Percentiles rank a stretch among this genome's conserved stretches.
These are phyloP conservation scores for Chaetomium olivaceum DNA, from an alignment of 2,329 filamentous ascomycete species.

Conservation along the genomic window DNA sequence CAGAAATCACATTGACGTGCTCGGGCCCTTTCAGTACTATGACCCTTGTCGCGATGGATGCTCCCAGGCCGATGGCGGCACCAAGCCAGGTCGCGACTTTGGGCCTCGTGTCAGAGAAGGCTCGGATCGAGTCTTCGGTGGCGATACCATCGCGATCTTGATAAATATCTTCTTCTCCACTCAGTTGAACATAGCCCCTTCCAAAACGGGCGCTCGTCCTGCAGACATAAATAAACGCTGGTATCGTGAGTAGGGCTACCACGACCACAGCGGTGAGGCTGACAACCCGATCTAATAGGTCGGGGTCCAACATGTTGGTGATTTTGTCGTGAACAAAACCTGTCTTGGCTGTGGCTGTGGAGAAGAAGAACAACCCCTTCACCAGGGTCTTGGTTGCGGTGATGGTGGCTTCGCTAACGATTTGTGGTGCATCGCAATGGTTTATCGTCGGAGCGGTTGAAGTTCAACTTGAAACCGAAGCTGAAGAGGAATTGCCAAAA, in stretches of 20 bases:
- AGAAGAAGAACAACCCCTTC: slow-evolving; percentile 10
- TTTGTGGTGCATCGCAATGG: slow-evolving; percentile 17
- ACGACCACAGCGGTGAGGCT: slow-evolving; percentile 13
- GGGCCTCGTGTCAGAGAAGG: slow-evolving; percentile 36
- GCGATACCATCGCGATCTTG: slow-evolving; percentile 39
- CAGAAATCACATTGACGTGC: background rate
- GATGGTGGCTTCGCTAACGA: slow-evolving; percentile 11
- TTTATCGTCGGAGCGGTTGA: background rate
- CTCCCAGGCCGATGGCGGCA: slow-evolving; percentile 33
- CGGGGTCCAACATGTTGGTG: slow-evolving; percentile 20
- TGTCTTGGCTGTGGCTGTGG: slow-evolving; percentile 4
- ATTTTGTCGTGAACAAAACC: background rate
- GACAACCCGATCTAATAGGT: slow-evolving; percentile 18
- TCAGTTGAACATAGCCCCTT: slow-evolving; percentile 29
- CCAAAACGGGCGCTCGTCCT: background rate
- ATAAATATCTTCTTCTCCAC: slow-evolving; percentile 27
- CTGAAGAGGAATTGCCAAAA: background rate
- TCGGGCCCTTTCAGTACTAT: slow-evolving; percentile 16
- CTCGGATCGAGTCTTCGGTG: slow-evolving; percentile 38
- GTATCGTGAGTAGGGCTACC: slow-evolving; percentile 24
- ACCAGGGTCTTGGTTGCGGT: background rate
- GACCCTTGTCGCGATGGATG: slow-evolving; percentile 32
- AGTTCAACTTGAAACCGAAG: background rate
- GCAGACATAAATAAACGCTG: slow-evolving; percentile 16
- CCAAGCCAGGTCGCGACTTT: slow-evolving; percentile 34